A percentile compares a stretch with the other conserved stretches of the same genome.
phyloP scores from a whole-genome alignment of 768 basidiomycete species.

The Hebeloma cylindrosporum region DNA sequence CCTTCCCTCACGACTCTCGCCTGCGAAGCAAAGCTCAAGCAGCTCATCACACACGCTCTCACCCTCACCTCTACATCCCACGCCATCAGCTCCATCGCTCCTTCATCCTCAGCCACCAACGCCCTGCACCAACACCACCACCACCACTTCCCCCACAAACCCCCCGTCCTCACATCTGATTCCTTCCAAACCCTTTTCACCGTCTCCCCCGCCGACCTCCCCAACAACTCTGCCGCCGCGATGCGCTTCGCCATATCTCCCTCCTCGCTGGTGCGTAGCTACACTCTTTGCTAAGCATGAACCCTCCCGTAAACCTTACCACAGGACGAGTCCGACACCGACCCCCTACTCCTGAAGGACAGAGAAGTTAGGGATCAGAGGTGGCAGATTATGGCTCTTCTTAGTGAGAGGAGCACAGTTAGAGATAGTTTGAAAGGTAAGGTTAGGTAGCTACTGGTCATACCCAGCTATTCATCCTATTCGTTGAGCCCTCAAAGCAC shows the following conservation, averaged over 20 bases:
- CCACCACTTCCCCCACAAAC: constrained; percentile 33
- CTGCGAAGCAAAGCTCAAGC: constrained; percentile 84
- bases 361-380: constrained; percentile 66
- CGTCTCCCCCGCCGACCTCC: constrained; percentile 72
- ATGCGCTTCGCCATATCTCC: constrained; percentile 56
- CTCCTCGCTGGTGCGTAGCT: constrained; percentile 5
- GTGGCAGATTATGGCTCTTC: constrained; percentile 77
- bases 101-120: constrained; percentile 45
- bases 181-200: constrained; percentile 81
- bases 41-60: constrained; percentile 77
- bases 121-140: constrained; percentile 19
- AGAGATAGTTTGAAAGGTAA: constrained; percentile 45
- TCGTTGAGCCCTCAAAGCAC: no score
- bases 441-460: constrained; percentile 7
- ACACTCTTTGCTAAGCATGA: neutral
- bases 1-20: constrained; percentile 73
- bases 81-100: constrained; percentile 72
- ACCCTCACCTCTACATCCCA: constrained; percentile 76
- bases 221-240: constrained; percentile 76
- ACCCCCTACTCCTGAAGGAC: constrained; percentile 54
- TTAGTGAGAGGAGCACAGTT: constrained; percentile 72
- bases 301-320: no score
- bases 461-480: constrained; percentile 1
- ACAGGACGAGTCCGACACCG: constrained; percentile 53
- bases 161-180: constrained; percentile 58